Evolutionary conservation across 768 basidiomycete genomes (phyloP), one percentile per base, ranked within the genome.

Genomic region (Russula emetica): DNA sequence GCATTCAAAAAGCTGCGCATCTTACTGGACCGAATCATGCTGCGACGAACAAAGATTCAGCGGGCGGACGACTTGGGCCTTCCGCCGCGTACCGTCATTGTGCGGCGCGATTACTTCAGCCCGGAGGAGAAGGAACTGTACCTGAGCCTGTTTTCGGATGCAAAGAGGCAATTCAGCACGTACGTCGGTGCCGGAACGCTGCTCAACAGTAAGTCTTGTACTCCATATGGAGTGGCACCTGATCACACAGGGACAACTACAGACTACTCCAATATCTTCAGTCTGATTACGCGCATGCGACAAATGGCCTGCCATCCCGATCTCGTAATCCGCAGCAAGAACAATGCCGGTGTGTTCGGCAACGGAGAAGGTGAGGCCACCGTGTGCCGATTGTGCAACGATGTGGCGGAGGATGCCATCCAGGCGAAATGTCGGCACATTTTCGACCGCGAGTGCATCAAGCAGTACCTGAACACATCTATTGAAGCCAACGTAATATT

Each of bases 71-170:
- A 99, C 73, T 83, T 99, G 26, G 97, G 94, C 7, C 76, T 98
- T 22, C 97, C 97, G 9, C 97, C 97, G 8, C 82, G 97, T 44
- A 94, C 87, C 0, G 90, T 99, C 24, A 80, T 91, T 54, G 86
- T 99, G 62, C 84, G 93, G 50, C 79, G 86, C 56, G 96, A 98
- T 73, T 90, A 88, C 74, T 98, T 98, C 79, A 94, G 92, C 67
- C 89, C 92, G 0, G 95, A 97, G 74, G 97, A 99, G 77, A 98
- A 94, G 73, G 97, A 99, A 70, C 77, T 98, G 5, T 97, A 96
- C 72, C 80, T 87, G 38, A 93, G 91, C 1, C 77, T 99, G 30
- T 98, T 95, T 78, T 87, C 91, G 5, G 92, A 94, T 67, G 94
- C 94, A 11, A 94, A 91, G 76, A 80, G 97, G 47, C 87, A 92